Evolutionary conservation across 768 basidiomycete genomes (phyloP), one percentile per base, ranked within the genome.

Genomic region (Lactifluus pinguis): DNA sequence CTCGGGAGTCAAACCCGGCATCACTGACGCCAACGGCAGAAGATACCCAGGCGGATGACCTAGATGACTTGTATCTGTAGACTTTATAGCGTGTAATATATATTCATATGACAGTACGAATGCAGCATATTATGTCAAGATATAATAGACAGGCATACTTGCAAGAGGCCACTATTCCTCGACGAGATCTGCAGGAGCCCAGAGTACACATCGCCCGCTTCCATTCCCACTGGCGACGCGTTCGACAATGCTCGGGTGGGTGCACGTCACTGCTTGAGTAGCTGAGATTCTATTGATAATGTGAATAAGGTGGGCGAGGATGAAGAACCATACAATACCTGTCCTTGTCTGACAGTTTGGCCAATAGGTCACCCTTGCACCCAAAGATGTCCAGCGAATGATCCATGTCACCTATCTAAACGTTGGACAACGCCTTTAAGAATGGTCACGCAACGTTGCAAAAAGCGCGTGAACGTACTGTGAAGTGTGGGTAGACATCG

Each of bases 181-280:
- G 15, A 57, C 49, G 30, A 48, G 15, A 30, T 71, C 69, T n/a
- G 69, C 58, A 9, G 80, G 81, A 34, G 85, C 89, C 91, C 91
- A 93, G 11, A 93, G 72, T 13, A 88, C 80, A 69, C 90, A 92
- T 55, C 87, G 78, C 30, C 91, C 91, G 61, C 83, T 87, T 1
- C 71, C 91, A 67, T 90, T 92, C 21, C 89, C 91, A 49, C 81
- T 89, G 4, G 79, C 90, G 25, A 79, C 86, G 30, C 91, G 80
- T 67, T 88, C 89, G 2, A 89, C 77, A 21, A 89, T 73, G 57
- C 69, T 84, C 0, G 91, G 90, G 70, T 92, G 91, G 14, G 87
- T 89, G 66, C 86, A 88, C 8, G 91, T 89, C n/a, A 92, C 91
- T n/a, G 91, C 89, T 72, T 92, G 91, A 4, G 86, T 85, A 1